Percentiles rank a stretch among this genome's conserved stretches.
Conservation (phyloP, 768 basidiomycete species). For the Tulasnella sp. region DNA sequence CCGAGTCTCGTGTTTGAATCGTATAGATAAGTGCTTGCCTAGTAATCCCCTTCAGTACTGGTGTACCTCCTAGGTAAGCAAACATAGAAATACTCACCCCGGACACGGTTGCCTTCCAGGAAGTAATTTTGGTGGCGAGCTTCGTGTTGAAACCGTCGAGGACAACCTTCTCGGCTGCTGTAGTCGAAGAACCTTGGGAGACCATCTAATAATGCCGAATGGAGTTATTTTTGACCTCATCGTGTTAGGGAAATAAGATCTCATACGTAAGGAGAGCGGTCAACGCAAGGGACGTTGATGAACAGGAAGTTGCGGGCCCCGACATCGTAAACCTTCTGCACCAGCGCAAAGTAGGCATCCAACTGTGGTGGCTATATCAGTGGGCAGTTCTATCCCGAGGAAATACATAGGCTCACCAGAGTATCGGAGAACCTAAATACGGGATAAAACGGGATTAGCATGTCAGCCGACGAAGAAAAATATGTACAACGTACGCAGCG, state of each 20-base stretch:
- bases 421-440: constrained; percentile 2
- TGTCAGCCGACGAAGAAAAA: not conserved
- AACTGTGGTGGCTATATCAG: constrained; percentile 26
- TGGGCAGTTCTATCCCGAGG: not conserved
- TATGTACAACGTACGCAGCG: constrained; percentile 36
- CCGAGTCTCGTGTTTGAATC: constrained; percentile 45
- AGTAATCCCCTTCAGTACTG: not conserved
- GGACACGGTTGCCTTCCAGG: constrained; percentile 39
- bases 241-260: constrained; percentile 26
- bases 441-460: not conserved
- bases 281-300: constrained; percentile 51
- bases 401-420: constrained; percentile 26
- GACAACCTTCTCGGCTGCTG: not conserved
- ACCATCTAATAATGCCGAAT: not conserved
- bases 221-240: not conserved
- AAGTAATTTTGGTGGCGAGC: constrained; percentile 32
- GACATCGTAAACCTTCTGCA: constrained; percentile 32
- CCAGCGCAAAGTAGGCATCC: constrained; percentile 43
- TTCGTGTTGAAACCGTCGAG: constrained; percentile 21
- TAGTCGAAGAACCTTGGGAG: not conserved
- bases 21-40: constrained; percentile 43
- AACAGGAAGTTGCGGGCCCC: constrained; percentile 59
- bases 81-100: constrained; percentile 29
- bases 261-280: constrained; percentile 50
- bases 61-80: not conserved